Percentiles rank a stretch among this genome's conserved stretches.
Conservation (phyloP, 768 basidiomycete species). For the Dendrothele bispora region DNA sequence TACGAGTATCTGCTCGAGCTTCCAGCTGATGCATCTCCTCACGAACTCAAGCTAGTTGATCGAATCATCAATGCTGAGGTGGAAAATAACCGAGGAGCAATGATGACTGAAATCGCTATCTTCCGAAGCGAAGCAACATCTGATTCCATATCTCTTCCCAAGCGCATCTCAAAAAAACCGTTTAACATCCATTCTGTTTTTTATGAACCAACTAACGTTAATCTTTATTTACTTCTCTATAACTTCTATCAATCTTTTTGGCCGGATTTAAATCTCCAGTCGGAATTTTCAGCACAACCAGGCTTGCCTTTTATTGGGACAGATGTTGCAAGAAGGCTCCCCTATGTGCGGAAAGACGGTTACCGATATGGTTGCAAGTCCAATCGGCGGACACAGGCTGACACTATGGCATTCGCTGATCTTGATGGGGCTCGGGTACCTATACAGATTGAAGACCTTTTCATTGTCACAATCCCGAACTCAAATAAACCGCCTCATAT, state of each 20-base stretch:
- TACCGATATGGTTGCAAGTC: slow-evolving; percentile 17
- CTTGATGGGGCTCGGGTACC: slow-evolving; percentile 6
- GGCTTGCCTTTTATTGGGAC: not conserved
- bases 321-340: slow-evolving; percentile 6
- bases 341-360: slow-evolving; percentile 21
- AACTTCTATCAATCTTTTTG: slow-evolving; percentile 7
- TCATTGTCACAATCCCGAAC: slow-evolving; percentile 12
- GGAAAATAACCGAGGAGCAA: slow-evolving; percentile 11
- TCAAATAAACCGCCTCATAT: slow-evolving; percentile 11
- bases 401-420: slow-evolving; percentile 13
- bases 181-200: slow-evolving; percentile 1
- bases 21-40: slow-evolving; percentile 11
- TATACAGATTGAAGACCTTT: slow-evolving; percentile 10
- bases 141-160: not conserved
- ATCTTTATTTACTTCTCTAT: slow-evolving; percentile 10
- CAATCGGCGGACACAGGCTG: slow-evolving; percentile 15
- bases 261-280: slow-evolving; percentile 8
- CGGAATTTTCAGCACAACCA: slow-evolving; percentile 2
- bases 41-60: slow-evolving; percentile 10
- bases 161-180: not conserved
- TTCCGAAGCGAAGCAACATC: slow-evolving; percentile 16
- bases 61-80: slow-evolving; percentile 11
- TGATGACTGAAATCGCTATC: slow-evolving; percentile 21
- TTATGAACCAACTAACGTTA: not conserved
- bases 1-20: slow-evolving; percentile 21